phyloP scores from a whole-genome alignment of 768 basidiomycete genomes.

The Mrakia hoshinonis region DNA sequence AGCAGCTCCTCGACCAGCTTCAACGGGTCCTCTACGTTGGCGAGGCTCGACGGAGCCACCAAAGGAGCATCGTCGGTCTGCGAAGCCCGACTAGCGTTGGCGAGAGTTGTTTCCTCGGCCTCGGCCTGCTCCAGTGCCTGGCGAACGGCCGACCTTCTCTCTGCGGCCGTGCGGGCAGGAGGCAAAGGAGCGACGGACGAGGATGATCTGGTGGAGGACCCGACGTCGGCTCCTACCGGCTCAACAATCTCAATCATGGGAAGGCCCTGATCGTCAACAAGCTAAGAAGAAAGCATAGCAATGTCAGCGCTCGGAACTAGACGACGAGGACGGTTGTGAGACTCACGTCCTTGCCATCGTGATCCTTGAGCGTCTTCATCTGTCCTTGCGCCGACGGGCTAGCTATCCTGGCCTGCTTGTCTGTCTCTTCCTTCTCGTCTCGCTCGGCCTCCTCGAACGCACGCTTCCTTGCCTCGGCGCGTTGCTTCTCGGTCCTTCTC shows the following conservation, averaged over 20 bases:
- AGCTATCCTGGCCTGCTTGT: neutral
- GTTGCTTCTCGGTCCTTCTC: conserved; percentile 6
- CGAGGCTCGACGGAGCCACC: neutral
- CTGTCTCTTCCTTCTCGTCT: neutral
- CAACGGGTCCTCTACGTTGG: neutral
- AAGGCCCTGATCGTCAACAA: conserved; percentile 6
- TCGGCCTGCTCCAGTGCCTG: neutral
- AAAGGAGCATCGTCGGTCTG: neutral
- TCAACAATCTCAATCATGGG: conserved; percentile 13
- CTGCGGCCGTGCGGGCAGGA: neutral
- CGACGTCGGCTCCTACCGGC: neutral
- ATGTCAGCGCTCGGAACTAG: too few relatives aligned
- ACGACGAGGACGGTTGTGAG: neutral
- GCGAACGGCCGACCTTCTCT: neutral
- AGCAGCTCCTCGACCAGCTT: neutral
- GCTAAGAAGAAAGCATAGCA: neutral
- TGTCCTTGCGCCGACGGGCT: neutral
- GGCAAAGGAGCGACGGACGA: neutral
- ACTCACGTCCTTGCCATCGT: conserved; percentile 6
- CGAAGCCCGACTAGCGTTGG: neutral
- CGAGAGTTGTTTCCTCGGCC: neutral
- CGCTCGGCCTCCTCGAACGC: conserved; percentile 4
- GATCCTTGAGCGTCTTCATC: conserved; percentile 3
- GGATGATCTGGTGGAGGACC: neutral
- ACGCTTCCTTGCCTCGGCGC: neutral